Evolutionary conservation across 2,329 filamentous ascomycete genomes (phyloP).

Genomic region (Aspergillus oerlinghausenensis): DNA sequence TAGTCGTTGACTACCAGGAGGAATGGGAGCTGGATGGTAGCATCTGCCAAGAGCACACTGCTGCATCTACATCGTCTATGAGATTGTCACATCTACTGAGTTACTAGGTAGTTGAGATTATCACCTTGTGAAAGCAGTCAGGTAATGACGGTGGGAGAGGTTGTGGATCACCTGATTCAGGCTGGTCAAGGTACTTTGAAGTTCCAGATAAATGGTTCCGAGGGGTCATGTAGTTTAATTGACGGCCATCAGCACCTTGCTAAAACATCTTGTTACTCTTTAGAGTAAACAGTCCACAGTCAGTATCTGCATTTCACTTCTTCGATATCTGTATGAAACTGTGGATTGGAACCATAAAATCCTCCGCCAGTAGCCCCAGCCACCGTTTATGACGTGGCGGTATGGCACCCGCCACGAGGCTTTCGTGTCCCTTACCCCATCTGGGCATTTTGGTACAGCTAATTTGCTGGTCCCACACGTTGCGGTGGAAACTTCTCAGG

Average conservation of each 20-base stretch:
- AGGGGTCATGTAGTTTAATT: not conserved
- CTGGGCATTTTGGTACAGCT: constrained; percentile 3
- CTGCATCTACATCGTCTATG: not conserved
- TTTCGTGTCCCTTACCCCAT: not conserved
- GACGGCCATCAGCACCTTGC: not conserved
- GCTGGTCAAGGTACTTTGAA: too few relatives aligned
- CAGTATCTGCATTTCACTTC: too few relatives aligned
- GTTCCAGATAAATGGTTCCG: too few relatives aligned
- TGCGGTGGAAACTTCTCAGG: constrained; percentile 12
- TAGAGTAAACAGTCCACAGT: too few relatives aligned
- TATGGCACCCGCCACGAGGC: constrained; percentile 13
- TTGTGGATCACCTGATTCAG: not conserved
- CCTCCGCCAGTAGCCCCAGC: constrained; percentile 6
- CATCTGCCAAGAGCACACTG: too few relatives aligned
- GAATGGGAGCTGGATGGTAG: too few relatives aligned
- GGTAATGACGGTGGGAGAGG: not conserved
- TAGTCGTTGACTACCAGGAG: not conserved
- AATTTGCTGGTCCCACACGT: not conserved
- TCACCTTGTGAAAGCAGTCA: too few relatives aligned
- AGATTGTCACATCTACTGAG: too few relatives aligned
- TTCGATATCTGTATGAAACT: not conserved
- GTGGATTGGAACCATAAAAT: constrained; percentile 4
- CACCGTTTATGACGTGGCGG: constrained; percentile 14
- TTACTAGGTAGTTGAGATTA: too few relatives aligned
- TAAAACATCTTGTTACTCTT: not conserved